These are phyloP conservation scores for Fagopyrum tataricum DNA, from an alignment of 148 eudicot species.

Conservation along the genomic window DNA sequence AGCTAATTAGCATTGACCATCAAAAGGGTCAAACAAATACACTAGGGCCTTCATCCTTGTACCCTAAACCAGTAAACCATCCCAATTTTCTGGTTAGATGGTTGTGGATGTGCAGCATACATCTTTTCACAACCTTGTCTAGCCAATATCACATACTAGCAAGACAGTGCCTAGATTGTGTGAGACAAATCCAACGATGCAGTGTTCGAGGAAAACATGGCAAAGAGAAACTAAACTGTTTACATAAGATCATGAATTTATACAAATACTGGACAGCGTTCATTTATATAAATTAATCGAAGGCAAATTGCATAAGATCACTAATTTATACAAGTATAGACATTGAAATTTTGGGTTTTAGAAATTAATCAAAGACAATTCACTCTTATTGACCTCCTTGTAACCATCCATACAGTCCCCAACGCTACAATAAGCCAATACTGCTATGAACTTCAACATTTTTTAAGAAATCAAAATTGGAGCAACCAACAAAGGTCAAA, in stretches of 20 bases:
- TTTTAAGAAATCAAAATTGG: not conserved
- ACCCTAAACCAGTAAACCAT: not conserved
- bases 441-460: not conserved
- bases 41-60: not conserved
- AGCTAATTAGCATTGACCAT: not conserved
- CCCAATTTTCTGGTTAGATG: not conserved
- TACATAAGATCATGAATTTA: not conserved
- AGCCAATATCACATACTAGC: not conserved
- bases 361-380: not conserved
- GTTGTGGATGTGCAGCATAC: not conserved
- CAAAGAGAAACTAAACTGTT: not conserved
- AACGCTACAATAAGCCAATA: not conserved
- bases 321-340: not conserved
- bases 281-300: too few species aligned
- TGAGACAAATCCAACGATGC: not conserved
- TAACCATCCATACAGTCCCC: not conserved
- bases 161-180: not conserved
- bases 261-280: not conserved
- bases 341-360: too few species aligned
- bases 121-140: not conserved
- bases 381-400: not conserved
- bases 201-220: not conserved
- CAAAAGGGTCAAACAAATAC: not conserved
- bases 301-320: not conserved
- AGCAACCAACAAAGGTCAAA: not conserved